Evolutionary conservation across 2,329 filamentous ascomycete species (phyloP).

Genomic region (Pseudocercospora pini-densiflorae): DNA sequence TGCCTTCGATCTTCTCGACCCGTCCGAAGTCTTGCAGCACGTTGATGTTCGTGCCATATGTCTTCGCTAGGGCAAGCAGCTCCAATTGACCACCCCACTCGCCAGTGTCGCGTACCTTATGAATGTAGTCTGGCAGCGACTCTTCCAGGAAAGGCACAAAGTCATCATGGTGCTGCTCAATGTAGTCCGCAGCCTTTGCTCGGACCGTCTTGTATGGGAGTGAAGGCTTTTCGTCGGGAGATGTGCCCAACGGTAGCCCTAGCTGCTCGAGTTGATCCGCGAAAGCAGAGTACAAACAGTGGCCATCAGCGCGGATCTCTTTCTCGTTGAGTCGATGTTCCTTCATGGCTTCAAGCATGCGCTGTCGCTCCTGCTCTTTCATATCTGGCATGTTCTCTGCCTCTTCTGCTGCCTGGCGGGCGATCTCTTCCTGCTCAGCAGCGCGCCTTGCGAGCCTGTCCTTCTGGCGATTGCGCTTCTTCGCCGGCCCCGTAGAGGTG

Average conservation of each 20-base stretch:
- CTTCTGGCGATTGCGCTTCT: conserved; percentile 89
- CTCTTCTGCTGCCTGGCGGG: conserved; percentile 72
- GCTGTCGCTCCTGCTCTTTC: conserved; percentile 69
- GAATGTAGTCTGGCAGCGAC: conserved; percentile 71
- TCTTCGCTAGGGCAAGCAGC: conserved; percentile 79
- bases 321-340: conserved; percentile 70
- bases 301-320: conserved; percentile 85
- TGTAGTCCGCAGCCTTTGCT: conserved; percentile 75
- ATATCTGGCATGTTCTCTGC: conserved; percentile 75
- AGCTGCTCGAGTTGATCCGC: conserved; percentile 74
- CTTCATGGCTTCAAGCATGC: conserved; percentile 71
- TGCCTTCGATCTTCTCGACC: conserved; percentile 71
- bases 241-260: conserved; percentile 48
- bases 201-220: conserved; percentile 69
- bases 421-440: conserved; percentile 76
- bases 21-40: conserved; percentile 82
- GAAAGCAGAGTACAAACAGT: conserved; percentile 91
- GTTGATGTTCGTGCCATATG: conserved; percentile 78
- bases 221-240: conserved; percentile 19
- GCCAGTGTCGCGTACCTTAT: conserved; percentile 80
- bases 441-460: conserved; percentile 87
- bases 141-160: conserved; percentile 89
- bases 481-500: conserved; percentile 43
- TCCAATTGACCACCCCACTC: conserved; percentile 98
- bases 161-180: conserved; percentile 73